A percentile compares a stretch with the other conserved stretches of the same genome.
phyloP scores from a whole-genome alignment of 2,329 filamentous ascomycete species.

The Colletotrichum tabaci region DNA sequence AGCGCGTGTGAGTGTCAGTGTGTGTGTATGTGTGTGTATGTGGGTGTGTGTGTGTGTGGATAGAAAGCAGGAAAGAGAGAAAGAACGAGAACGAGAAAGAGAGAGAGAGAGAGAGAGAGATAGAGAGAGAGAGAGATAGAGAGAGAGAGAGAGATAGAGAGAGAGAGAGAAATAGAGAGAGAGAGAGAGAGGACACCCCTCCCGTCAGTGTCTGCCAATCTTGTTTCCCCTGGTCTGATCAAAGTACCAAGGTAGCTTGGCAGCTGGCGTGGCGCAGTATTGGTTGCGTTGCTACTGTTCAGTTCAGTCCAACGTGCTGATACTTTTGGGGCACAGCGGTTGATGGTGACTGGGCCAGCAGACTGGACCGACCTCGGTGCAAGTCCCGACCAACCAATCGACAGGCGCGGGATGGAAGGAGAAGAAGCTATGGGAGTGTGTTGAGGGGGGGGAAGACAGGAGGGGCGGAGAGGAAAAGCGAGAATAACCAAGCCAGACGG shows the following conservation, averaged over 20 bases:
- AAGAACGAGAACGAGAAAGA: background rate
- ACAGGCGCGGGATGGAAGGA: background rate
- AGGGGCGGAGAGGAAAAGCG: background rate
- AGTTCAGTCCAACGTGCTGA: background rate
- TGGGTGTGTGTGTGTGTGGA: no score
- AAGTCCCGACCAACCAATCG: background rate
- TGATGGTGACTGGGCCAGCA: no score
- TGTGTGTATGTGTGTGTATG: background rate
- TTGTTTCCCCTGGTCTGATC: slow-evolving; percentile 33
- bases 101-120: slow-evolving; percentile 21
- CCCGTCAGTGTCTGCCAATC: slow-evolving; percentile 4
- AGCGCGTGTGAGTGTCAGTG: background rate
- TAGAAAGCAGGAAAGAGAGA: slow-evolving; percentile 1
- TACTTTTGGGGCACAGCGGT: no score
- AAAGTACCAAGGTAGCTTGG: slow-evolving; percentile 14
- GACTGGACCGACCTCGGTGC: background rate
- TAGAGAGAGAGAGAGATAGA: slow-evolving; percentile 13
- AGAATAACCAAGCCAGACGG: background rate
- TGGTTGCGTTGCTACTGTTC: slow-evolving; percentile 1
- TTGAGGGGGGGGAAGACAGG: background rate
- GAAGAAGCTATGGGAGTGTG: background rate
- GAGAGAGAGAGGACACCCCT: slow-evolving; percentile 22
- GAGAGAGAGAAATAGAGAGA: slow-evolving; percentile 11
- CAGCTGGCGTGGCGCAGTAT: slow-evolving; percentile 32
- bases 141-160: slow-evolving; percentile 4